Evolutionary conservation across 768 basidiomycete species (phyloP), one percentile per base, ranked within the genome.

Genomic region (Pulveroboletus frians): DNA sequence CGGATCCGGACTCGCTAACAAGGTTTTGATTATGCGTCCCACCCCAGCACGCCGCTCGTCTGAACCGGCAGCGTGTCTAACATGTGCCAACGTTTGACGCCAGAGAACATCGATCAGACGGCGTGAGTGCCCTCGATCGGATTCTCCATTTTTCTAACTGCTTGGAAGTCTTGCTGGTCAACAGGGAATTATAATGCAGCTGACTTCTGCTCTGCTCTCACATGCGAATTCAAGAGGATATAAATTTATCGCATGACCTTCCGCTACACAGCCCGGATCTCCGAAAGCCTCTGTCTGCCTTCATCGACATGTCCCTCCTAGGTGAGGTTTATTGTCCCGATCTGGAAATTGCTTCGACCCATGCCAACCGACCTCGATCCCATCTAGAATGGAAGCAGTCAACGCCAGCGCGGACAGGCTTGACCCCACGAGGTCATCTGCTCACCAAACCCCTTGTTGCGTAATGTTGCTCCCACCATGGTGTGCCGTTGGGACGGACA

Each of bases 341-440:
- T 56, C 51, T 31, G 46, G 54, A 36, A 43, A 14, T 11, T 42
- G 39, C 48, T 45, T 43, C 26, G 32, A 26, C 43, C 39, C 39
- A 34, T 36, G 30, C 42, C 31, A 31, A 50, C 49, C 46, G 52
- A 53, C 45, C 49, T 50, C 49, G 46, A 55, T 52, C 54, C 51
- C 31, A 5, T 58, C 52, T 46, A 51, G 49, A 58, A 64, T 61
- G 56, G 62, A 59, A 61, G 43, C 9, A 40, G 15, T 42, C 49
- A 29, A 8, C 27, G 38, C 43, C 43, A n/a, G 26, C 47, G 27
- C 6, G 31, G 43, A 52, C 49, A 42, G 41, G 46, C 26, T 50
- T 40, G 49, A 32, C 39, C 41, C 54, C 63, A 60, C 55, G 62
- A 62, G 63, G 60, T 36, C 44, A 18, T 42, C 40, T 50, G 2